phyloP scores from a whole-genome alignment of 1,284 basidiomycete genomes.

The Golubevia pallescens region DNA sequence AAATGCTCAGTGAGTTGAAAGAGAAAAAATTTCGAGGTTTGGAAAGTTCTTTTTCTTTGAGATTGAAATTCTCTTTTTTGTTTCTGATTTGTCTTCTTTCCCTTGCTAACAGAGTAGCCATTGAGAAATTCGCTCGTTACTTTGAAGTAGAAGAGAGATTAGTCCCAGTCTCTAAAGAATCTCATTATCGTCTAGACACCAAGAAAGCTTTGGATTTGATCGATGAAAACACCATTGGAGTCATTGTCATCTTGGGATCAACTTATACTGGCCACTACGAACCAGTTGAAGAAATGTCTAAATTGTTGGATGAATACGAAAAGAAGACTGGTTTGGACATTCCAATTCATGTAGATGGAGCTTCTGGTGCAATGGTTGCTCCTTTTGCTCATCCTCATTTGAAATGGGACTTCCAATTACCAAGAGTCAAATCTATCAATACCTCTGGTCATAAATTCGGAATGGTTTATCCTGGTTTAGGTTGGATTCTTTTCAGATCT shows the following conservation, averaged over 20 bases:
- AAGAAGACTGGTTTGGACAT: conserved; percentile 72
- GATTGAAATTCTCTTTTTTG: too few species aligned
- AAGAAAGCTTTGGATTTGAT: conserved; percentile 84
- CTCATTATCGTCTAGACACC: conserved; percentile 77
- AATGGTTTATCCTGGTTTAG: conserved; percentile 76
- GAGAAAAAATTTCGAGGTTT: conserved; percentile 68
- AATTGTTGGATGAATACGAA: conserved; percentile 84
- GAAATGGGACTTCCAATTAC: conserved; percentile 72
- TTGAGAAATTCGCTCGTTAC: conserved; percentile 75
- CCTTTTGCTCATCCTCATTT: conserved; percentile 79
- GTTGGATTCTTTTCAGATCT: conserved; percentile 58
- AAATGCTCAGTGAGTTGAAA: conserved; percentile 85
- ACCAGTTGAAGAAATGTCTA: conserved; percentile 83
- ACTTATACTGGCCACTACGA: conserved; percentile 96
- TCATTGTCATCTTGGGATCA: conserved; percentile 74
- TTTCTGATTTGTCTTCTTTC: neutral
- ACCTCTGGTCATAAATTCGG: conserved; percentile 87
- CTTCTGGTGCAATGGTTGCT: conserved; percentile 68
- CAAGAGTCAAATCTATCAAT: conserved; percentile 85
- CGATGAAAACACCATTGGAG: conserved; percentile 75
- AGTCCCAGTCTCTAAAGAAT: conserved; percentile 44
- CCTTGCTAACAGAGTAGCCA: too few species aligned
- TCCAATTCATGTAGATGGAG: conserved; percentile 71
- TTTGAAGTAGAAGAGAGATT: conserved; percentile 77
- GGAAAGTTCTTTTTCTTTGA: neutral